Percentiles rank a stretch among this genome's conserved stretches.
phyloP scores from a whole-genome alignment of 495 filamentous ascomycete species.

The Penicillium dipodomyicola region DNA sequence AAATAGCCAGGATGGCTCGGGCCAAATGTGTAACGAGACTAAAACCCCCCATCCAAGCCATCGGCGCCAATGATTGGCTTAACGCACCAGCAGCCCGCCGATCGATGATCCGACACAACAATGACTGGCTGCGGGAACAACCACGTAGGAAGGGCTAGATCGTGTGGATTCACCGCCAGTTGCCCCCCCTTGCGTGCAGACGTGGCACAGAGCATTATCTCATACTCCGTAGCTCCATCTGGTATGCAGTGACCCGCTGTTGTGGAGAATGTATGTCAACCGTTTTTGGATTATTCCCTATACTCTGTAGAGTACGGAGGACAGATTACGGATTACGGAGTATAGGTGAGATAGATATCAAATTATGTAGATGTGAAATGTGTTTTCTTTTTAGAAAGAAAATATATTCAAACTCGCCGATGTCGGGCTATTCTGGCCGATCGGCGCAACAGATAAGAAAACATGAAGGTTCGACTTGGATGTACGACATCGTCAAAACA shows the following conservation, averaged over 20 bases:
- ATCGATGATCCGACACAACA: constrained; percentile 33
- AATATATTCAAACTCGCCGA: not conserved
- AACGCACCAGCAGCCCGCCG: constrained; percentile 26
- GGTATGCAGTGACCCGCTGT: not conserved
- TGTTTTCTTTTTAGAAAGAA: too few relatives aligned
- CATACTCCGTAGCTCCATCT: not conserved
- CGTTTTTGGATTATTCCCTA: not conserved
- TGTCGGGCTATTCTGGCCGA: not conserved
- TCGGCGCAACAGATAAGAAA: not conserved
- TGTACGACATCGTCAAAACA: constrained; percentile 12
- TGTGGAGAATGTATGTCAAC: not conserved
- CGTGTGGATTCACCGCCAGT: constrained; percentile 35
- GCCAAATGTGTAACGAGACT: constrained; percentile 29
- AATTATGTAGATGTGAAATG: too few relatives aligned
- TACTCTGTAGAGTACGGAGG: not conserved
- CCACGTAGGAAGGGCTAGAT: constrained; percentile 33
- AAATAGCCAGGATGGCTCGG: constrained; percentile 18
- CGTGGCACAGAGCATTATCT: constrained; percentile 22
- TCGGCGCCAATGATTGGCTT: constrained; percentile 6
- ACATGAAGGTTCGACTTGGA: not conserved
- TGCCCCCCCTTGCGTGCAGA: constrained; percentile 29
- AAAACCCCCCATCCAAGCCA: constrained; percentile 1
- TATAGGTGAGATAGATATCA: not conserved
- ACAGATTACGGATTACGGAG: too few relatives aligned
- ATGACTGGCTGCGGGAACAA: constrained; percentile 30